phyloP scores from a whole-genome alignment of 139 green algal species.

The Chlorella sorokiniana region DNA sequence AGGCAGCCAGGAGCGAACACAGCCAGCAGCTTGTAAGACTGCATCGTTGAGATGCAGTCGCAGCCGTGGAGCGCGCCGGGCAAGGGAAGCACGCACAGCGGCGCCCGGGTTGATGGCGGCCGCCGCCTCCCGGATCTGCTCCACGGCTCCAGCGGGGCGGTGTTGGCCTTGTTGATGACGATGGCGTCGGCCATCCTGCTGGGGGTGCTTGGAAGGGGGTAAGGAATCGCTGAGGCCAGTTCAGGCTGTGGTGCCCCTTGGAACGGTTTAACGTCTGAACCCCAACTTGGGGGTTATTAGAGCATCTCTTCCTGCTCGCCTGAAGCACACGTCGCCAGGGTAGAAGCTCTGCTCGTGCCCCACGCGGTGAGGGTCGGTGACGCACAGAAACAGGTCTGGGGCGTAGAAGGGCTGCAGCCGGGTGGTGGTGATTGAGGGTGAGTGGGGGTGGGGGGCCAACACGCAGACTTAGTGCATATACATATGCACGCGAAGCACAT shows the following conservation, averaged over 20 bases:
- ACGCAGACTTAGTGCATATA: too few relatives aligned
- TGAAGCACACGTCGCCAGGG: slow-evolving; percentile 57
- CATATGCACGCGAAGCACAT: neutral
- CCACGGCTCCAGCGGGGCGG: slow-evolving; percentile 40
- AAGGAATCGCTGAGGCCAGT: too few relatives aligned
- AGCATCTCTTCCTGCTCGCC: neutral
- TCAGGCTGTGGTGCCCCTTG: too few relatives aligned
- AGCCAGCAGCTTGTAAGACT: neutral
- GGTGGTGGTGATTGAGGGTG: neutral
- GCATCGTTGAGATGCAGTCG: too few relatives aligned
- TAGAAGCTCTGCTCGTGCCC: slow-evolving; percentile 42
- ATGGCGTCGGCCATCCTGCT: slow-evolving; percentile 40
- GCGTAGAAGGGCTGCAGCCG: slow-evolving; percentile 46
- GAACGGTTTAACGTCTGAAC: too few relatives aligned
- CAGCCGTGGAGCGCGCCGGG: too few relatives aligned
- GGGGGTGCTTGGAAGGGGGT: neutral
- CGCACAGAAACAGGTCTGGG: slow-evolving; percentile 47
- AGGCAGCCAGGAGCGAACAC: neutral
- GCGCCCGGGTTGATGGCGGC: neutral
- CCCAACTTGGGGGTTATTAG: too few relatives aligned
- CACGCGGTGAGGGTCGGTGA: slow-evolving; percentile 49
- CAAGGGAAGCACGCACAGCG: neutral
- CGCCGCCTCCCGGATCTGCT: slow-evolving; percentile 36
- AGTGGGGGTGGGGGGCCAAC: too few relatives aligned
- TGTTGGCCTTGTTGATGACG: slow-evolving; percentile 65